Percentiles rank a stretch among this genome's conserved stretches.
Evolutionary conservation across 805 yeast genomes (phyloP).

Genomic region (Phaffomyces thermotolerans): DNA sequence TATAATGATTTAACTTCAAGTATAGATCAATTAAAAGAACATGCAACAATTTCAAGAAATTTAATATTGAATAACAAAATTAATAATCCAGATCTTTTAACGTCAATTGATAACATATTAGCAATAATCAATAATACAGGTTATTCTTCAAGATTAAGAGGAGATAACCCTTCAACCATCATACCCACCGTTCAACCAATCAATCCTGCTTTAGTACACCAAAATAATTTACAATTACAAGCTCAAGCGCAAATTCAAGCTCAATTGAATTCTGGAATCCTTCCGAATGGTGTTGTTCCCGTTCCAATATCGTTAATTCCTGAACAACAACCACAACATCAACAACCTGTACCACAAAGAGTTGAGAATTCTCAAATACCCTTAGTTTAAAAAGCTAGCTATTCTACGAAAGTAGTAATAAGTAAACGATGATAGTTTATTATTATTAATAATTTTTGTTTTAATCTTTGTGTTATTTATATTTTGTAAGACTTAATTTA

Average conservation of each 20-base stretch:
- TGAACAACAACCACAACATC: background rate
- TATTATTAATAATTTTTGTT: too few species aligned
- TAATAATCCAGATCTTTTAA: conserved; percentile 38
- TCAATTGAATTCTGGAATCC: background rate
- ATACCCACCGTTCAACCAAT: conserved; percentile 25
- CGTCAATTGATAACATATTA: conserved; percentile 26
- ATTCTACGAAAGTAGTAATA: too few species aligned
- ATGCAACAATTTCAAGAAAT: conserved; percentile 42
- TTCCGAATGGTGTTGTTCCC: conserved; percentile 1
- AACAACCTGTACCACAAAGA: background rate
- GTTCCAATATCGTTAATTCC: conserved; percentile 1
- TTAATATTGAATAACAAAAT: conserved; percentile 27
- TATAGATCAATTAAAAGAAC: conserved; percentile 51
- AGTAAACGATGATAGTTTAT: too few species aligned
- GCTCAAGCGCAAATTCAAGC: background rate
- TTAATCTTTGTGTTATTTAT: too few species aligned
- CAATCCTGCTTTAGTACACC: conserved; percentile 21
- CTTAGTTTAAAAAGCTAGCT: too few species aligned
- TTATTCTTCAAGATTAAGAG: conserved; percentile 22
- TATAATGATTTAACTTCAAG: conserved; percentile 59
- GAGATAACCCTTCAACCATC: conserved; percentile 20
- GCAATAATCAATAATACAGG: conserved; percentile 18
- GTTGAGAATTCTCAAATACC: too few species aligned
- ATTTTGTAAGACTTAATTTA: too few species aligned
- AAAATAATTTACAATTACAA: conserved; percentile 4